phyloP scores from a whole-genome alignment of 78 protist genomes.

The Acrasis kona region DNA sequence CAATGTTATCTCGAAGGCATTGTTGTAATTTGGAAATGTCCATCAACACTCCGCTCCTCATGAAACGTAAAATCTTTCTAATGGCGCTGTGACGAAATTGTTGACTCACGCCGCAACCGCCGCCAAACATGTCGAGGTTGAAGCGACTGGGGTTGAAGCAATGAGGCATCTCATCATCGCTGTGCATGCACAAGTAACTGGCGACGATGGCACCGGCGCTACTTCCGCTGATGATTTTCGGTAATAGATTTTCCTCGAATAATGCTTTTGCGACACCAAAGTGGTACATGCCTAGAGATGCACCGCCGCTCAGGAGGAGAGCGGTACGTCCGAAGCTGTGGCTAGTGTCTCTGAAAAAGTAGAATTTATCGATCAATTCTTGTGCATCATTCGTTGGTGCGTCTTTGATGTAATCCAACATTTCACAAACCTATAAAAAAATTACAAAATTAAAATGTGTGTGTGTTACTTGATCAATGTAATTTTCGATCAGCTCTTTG shows the following conservation, averaged over 20 bases:
- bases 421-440: too few species aligned
- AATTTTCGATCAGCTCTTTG: too few species aligned
- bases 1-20: slow-evolving; percentile 26
- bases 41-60: slow-evolving; percentile 35
- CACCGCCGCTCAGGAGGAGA: slow-evolving; percentile 53
- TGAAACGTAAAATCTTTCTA: not conserved
- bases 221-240: slow-evolving; percentile 42
- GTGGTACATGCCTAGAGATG: slow-evolving; percentile 44
- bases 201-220: slow-evolving; percentile 43
- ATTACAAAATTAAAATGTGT: too few species aligned
- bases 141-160: not conserved
- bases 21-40: slow-evolving; percentile 27
- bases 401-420: too few species aligned
- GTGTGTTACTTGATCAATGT: too few species aligned
- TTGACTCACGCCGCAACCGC: not conserved
- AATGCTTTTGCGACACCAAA: slow-evolving; percentile 55
- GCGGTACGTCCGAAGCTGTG: slow-evolving; percentile 54
- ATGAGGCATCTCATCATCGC: slow-evolving; percentile 38
- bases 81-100: not conserved
- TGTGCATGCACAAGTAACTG: slow-evolving; percentile 14
- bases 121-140: not conserved
- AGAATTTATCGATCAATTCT: too few species aligned
- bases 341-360: not conserved
- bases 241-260: slow-evolving; percentile 31
- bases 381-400: too few species aligned